Evolutionary conservation across 2,329 filamentous ascomycete species (phyloP), one percentile per base, ranked within the genome.

Genomic region (Furcasterigmium sp.): DNA sequence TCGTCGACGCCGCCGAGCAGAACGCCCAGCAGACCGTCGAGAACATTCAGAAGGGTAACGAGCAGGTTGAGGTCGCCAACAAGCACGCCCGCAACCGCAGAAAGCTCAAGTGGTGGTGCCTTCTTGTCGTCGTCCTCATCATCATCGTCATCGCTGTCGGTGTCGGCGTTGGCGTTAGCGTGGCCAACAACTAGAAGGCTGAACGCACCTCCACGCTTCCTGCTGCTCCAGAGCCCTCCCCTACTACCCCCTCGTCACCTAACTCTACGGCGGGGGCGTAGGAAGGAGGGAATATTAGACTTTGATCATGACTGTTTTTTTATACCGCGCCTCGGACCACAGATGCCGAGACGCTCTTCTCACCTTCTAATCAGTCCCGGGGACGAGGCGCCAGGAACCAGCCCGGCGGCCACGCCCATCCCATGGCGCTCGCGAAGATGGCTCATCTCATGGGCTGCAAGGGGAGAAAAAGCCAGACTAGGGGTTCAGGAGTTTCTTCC

Each of bases 101-200:
- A 55, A 86, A 82, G 70, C 77, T 88, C 66, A 91, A 91, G 73
- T 91, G 87, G 87, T 89, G 79, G 76, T 87, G 84, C 58, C 68
- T 87, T 48, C 65, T 80, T 48, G 70, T 90, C 46, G 68, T 70
- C 38, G 53, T 79, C 18, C 67, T 83, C 59, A 78, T 82, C 59
- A 62, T 79, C 55, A 59, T 83, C 41, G 72, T 69, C 49, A 65
- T 81, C 45, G 72, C 66, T 8, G 59, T 80, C 26, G 76, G 71
- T 43, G 72, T 83, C 48, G 76, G 71, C n/a, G n/a, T n/a, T n/a
- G n/a, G n/a, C n/a, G n/a, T n/a, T n/a, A n/a, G n/a, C n/a, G n/a
- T n/a, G n/a, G n/a, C n/a, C n/a, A n/a, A n/a, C n/a, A n/a, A n/a
- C n/a, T n/a, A n/a, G n/a, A n/a, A n/a, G n/a, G n/a, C n/a, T n/a